Base-by-base conservation (phyloP, 2,329 filamentous ascomycete species). In the Alternaria dauci region DNA sequence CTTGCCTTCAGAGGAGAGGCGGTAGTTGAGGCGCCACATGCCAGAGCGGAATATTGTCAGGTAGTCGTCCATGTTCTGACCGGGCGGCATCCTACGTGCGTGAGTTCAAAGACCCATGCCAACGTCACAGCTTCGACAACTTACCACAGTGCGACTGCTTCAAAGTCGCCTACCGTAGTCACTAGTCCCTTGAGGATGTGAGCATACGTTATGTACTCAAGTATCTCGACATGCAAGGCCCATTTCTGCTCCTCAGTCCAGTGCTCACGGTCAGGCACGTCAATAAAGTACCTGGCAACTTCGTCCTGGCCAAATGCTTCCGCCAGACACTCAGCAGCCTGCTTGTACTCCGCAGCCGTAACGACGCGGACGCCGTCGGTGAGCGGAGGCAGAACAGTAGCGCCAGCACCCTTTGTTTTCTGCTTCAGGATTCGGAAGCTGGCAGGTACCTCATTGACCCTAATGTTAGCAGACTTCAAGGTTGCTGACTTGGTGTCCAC, bases 121-220 rank as follows among this genome's bases (percentile, higher is more conserved):
- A n/a, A 3, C 25, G 36, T 25, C 14, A 6, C 39, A 23, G 1
- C 18, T 9, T n/a, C 18, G 16, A 41, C n/a, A 8, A 83, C 87
- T 75, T 82, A 93, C 91, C 92, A 95, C 53, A 95, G 82, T 58
- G 91, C 91, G 55, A 95, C 89, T 65, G 88, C 89, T 67, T 92
- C 91, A 73, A 91, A 92, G 73, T 93, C 87, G 18, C 92, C 92
- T 63, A 91, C 88, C 56, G 89, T 88, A 46, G 91, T 89, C 55
- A 91, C 91, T 59, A 92, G 78, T 57, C 92, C 92, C 69, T 89
- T 89, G 72, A 91, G 85, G 77, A 88, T 88, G 76, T 93, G 91
- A 61, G 91, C 88, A 59, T 91, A 91, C 51, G 89, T 89, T 69
- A 92, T 85, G 79, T 93, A 94, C 69, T 88, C 89, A 82, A 94